Conservation (phyloP, 2,329 filamentous ascomycete species). For the Fusarium sp. region DNA sequence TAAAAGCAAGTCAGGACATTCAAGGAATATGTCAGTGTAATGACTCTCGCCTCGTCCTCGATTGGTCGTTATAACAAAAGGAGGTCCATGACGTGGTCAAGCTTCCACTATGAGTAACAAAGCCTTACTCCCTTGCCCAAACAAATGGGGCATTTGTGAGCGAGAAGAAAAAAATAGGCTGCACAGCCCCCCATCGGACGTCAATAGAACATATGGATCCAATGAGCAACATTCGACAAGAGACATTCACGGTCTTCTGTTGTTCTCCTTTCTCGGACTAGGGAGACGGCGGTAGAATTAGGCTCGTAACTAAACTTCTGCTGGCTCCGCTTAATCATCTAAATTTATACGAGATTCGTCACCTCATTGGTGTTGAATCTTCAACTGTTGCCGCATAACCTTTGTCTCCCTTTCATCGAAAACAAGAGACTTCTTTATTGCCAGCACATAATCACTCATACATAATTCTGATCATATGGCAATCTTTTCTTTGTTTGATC, state of each 20-base stretch:
- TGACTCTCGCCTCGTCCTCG: slow-evolving; percentile 30
- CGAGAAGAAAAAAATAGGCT: slow-evolving; percentile 18
- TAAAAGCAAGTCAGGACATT: neutral
- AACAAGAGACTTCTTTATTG: neutral
- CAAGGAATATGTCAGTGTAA: slow-evolving; percentile 5
- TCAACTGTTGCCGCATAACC: neutral
- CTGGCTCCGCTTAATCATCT: slow-evolving; percentile 13
- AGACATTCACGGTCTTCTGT: neutral
- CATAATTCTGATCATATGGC: slow-evolving; percentile 1
- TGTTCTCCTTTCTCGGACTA: slow-evolving; percentile 6
- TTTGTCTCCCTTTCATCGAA: neutral
- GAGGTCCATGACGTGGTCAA: slow-evolving; percentile 40
- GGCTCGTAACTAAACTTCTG: slow-evolving; percentile 34
- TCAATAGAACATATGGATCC: slow-evolving; percentile 19
- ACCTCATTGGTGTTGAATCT: neutral
- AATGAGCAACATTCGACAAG: slow-evolving; percentile 10
- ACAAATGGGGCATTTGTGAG: slow-evolving; percentile 15
- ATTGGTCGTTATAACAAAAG: slow-evolving; percentile 33
- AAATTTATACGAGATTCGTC: slow-evolving; percentile 19
- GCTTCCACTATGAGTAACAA: slow-evolving; percentile 22
- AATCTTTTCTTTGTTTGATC: slow-evolving; percentile 27
- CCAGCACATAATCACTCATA: neutral
- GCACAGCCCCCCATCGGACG: slow-evolving; percentile 25
- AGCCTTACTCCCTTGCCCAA: slow-evolving; percentile 25
- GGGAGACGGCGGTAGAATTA: slow-evolving; percentile 24